phyloP scores from a whole-genome alignment of 2,329 filamentous ascomycete species.

The Emydomyces testavorans region DNA sequence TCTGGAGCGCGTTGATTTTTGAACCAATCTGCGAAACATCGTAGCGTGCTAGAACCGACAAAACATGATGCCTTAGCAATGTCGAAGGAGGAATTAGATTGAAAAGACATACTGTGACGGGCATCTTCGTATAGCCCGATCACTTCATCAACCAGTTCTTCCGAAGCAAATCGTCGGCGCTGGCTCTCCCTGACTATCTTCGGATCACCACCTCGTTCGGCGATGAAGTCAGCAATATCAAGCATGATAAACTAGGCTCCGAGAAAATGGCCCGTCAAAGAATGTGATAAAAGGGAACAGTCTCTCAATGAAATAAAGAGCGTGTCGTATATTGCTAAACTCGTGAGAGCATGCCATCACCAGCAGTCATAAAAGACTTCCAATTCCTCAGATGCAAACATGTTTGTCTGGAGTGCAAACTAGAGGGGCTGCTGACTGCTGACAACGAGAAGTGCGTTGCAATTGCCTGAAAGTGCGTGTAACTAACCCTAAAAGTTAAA shows the following conservation, averaged over 20 bases:
- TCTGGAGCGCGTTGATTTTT: slow-evolving; percentile 79
- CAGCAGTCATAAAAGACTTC: background rate
- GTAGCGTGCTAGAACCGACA: slow-evolving; percentile 49
- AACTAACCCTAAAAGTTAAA: background rate
- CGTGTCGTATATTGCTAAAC: background rate
- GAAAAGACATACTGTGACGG: slow-evolving; percentile 49
- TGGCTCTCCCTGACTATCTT: slow-evolving; percentile 89
- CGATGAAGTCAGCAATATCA: slow-evolving; percentile 66
- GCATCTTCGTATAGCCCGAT: slow-evolving; percentile 79
- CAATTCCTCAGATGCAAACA: slow-evolving; percentile 2
- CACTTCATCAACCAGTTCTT: slow-evolving; percentile 80
- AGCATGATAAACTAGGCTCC: slow-evolving; percentile 52
- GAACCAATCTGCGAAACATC: slow-evolving; percentile 67
- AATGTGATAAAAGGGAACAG: background rate
- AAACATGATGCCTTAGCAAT: background rate
- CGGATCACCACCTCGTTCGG: slow-evolving; percentile 81
- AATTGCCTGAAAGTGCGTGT: slow-evolving; percentile 7
- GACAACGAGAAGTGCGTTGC: slow-evolving; percentile 6
- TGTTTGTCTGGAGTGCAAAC: slow-evolving; percentile 10
- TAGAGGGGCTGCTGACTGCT: slow-evolving; percentile 5
- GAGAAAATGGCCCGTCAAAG: too few species aligned
- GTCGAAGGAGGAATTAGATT: background rate
- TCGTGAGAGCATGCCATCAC: background rate
- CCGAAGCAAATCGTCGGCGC: slow-evolving; percentile 64
- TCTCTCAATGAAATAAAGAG: background rate